Evolutionary conservation across 176 grass and related monocot species (phyloP), one percentile per base, ranked within the genome.

Genomic region (Avena sativa): DNA sequence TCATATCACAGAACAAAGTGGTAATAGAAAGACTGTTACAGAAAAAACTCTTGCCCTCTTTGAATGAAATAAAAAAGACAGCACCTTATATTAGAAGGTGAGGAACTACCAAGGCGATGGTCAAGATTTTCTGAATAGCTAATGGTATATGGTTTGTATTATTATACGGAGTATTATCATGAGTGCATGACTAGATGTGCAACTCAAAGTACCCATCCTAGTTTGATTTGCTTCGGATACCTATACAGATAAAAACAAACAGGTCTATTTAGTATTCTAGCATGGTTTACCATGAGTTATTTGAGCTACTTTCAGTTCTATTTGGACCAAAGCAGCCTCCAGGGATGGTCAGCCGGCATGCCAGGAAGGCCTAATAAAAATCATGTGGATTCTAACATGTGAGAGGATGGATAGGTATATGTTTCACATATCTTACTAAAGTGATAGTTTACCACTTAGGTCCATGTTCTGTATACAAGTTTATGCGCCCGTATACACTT

Each of bases 121-220:
- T n/a, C 32, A 23, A 13, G 30, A 15, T 47, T 74, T 62, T 16
- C 55, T 48, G 57, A 56, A 34, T 61, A 32, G 48, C 69, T 74
- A 74, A 74, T 32, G 9, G 53, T 58, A 81, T 16, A 48, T 73
- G 73, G 12, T 77, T 81, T 52, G 38, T 40, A 40, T 40, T 40
- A 40, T 13, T 52, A 67, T 66, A 76, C 74, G 25, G 38, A 40
- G 38, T 43, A 43, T 43, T 6, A 43, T 43, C 40, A 43, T 43
- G 6, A 43, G 40, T 43, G 20, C 60, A 80, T 82, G 70, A 10
- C 12, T 4, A 50, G 44, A 48, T 83, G 21, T 50, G 38, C 38
- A 85, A 44, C 13, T 86, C 13, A 34, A 23, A 86, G 70, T 2
- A 36, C 52, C 57, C 57, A 83, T 76, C 51, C 62, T 68, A 50